Evolutionary conservation across 148 eudicot genomes (phyloP), one percentile per base, ranked within the genome.

Genomic region (Amaranthus palmeri): DNA sequence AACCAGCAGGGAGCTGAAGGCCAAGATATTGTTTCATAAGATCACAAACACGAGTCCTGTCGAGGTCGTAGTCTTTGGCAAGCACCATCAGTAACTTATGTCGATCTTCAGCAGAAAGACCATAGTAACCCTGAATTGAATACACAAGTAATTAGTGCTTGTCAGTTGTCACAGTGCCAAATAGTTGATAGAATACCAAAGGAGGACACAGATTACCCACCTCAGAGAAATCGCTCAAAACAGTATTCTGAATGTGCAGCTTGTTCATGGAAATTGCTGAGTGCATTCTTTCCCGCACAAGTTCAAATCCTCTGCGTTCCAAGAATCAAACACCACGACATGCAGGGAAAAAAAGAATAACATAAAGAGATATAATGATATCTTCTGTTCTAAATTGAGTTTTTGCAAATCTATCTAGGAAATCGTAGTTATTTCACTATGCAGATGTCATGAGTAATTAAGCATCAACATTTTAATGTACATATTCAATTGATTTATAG

Each of bases 21-120:
- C 84, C 92, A 73, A 93, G 91, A 79, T 91, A 91, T 57, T 91
- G 98, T 75, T 83, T 93, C 82, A 93, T 91, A 81, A 88, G 78
- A 52, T 87, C 88, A 14, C 86, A 86, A 76, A 91, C 96, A 79
- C 81, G 89, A 15, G 68, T 75, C 84, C 98, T 86, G 72, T 85
- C 86, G 10, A 93, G 85, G 84, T 93, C 98, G 72, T 93, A 89
- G 72, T 91, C 96, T 76, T 79, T 87, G 11, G 98, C 96, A 72
- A 93, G 92, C 61, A 80, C 58, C 56, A 85, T 67, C 14, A 93
- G 83, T 70, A 93, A 75, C 62, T 78, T 79, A 50, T 71, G 60
- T 57, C 92, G 89, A 54, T 79, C 78, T 66, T 87, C 86, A 47
- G 54, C 45, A 7, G 86, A 81, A 70, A 93, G 95, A 78, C 85